Evolutionary conservation across 495 filamentous ascomycete genomes (phyloP), one percentile per base, ranked within the genome.

Genomic region (Bathelium albidoporum): DNA sequence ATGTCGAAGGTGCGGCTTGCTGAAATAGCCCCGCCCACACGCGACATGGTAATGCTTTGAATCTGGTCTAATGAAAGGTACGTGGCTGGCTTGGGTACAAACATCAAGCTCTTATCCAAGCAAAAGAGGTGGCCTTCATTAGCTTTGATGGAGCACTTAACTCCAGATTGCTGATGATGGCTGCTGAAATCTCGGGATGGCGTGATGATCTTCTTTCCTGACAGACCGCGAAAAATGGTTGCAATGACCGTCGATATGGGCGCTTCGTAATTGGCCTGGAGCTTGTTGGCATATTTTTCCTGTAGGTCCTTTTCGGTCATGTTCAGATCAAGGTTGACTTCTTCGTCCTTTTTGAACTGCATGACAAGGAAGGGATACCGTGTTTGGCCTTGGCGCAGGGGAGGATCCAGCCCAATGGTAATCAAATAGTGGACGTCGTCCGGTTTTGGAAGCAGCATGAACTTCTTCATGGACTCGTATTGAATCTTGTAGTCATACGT

Each of bases 401-500:
- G 95, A 26, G 95, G 95, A 70, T 99, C 95, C 52, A 99, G 81
- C 60, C 95, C 95, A 64, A 99, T 87, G 62, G 91, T 92, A 66
- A 97, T 92, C 76, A 99, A 87, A 58, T 85, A 90, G 72, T 99
- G 95, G 26, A 93, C 78, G 55, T 99, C 95, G 75, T 99, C 95
- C 10, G 94, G 92, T 78, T 97, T 99, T 4, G 95, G 95, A 5
- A 99, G 85, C 61, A 96, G 80, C 84, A 99, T 95, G 75, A 97
- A 97, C 75, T 97, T 97, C 79, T 99, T 99, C 78, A 97, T 90
- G 36, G 85, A 82, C 36, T 96, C 89, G 73, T 96, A 99, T 77
- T 96, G 90, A 65, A 99, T 96, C 81, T 99, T 99, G 84, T 99
- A 99, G 80, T 97, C 95, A 81, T 99, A 99, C 32, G 95, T 99